Base-by-base conservation (phyloP, 257 asterid genomes). In the Solanum gandarillasii region DNA sequence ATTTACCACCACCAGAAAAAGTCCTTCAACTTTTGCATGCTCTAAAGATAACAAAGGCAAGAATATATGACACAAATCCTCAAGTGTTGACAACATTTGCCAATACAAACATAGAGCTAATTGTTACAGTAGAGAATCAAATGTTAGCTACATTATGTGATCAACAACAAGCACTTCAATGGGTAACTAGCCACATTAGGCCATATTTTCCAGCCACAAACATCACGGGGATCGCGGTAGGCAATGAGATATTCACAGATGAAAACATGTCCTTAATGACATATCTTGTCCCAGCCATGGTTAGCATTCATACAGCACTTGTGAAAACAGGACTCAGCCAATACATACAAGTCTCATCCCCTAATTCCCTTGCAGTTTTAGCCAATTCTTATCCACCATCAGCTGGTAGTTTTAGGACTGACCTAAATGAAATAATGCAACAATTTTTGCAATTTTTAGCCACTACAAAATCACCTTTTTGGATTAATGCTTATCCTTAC, bases 401-500 rank as follows among this genome's bases (percentile, higher is more conserved):
- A 1, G 92, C 98, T 1, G 99, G 99, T 0, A 14, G 74, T 4
- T 97, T 97, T 91, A 86, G 90, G 46, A 76, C 89, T 7, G 96
- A 92, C 70, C 92, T 97, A 20, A 86, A 31, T 71, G 68, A 88
- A 4, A 89, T 93, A 78, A 94, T 97, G 98, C 91, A 92, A 38
- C 97, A 95, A 83, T 86, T 92, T 31, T 35, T 97, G 29, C 92
- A 93, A 74, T 97, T 95, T 86, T 68, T 95, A 70, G 90, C 91
- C 2, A 73, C 91, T 16, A 97, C 98, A 0, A 93, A 89, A n/a
- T 85, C 98, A 5, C 96, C 98, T 0, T 97, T 97, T 23, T 95
- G 98, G 98, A 95, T 97, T 87, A 95, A 97, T 58, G 98, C 98
- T 0, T 97, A 97, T 91, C 98, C 99, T 0, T 97, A 95, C 67